Conservation (phyloP, 2,329 filamentous ascomycete genomes). For the Aureobasidium pullulans region DNA sequence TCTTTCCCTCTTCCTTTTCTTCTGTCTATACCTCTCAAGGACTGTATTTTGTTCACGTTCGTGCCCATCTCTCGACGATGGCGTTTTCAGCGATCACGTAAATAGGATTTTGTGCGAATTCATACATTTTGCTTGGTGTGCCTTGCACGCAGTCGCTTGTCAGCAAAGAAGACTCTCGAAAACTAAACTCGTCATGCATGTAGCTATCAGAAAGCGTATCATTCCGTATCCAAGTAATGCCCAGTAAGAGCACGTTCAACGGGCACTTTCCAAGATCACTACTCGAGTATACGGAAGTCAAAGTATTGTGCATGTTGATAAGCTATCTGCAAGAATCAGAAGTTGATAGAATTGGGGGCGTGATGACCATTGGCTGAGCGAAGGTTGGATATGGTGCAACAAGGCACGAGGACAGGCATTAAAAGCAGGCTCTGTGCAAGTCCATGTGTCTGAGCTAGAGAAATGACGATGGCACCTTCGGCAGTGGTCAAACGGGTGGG, state of each 20-base stretch:
- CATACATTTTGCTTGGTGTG: neutral
- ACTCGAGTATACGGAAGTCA: no score
- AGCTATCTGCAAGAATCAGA: no score
- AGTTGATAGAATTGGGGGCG: no score
- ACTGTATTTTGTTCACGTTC: neutral
- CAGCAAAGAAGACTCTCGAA: no score
- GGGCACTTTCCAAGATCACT: no score
- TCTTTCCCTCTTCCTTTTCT: neutral
- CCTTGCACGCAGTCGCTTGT: neutral
- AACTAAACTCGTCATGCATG: no score
- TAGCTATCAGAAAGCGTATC: no score
- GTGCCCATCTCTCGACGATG: neutral
- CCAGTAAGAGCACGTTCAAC: no score
- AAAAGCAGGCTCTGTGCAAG: neutral
- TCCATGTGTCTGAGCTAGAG: neutral
- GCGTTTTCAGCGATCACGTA: neutral
- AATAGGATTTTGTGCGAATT: neutral
- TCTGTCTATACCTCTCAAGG: neutral
- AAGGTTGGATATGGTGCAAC: neutral
- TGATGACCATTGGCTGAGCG: neutral
- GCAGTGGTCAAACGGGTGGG: neutral
- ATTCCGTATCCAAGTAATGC: no score
- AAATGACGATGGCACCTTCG: neutral
- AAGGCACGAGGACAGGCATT: neutral
- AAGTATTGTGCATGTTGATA: no score